Evolutionary conservation across 2,329 filamentous ascomycete species (phyloP), one percentile per base, ranked within the genome.

Genomic region (Neonectria punicea): DNA sequence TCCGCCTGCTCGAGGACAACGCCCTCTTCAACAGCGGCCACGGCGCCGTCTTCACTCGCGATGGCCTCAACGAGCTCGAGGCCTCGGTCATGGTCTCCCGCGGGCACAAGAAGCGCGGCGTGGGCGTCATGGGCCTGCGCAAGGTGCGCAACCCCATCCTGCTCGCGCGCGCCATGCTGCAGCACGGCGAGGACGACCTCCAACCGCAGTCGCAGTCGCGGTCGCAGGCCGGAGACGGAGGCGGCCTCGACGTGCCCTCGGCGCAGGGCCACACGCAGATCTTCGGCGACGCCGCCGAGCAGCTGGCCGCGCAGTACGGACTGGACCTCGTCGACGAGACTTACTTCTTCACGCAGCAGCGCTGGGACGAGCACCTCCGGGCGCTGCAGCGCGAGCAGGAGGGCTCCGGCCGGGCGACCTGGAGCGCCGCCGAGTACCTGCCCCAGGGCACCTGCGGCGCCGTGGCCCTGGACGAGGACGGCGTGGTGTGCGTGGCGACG

Each of bases 391-490:
- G 84, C 36, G 85, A 88, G 72, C 81, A 78, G 61, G 66, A 72
- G 2, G 82, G 78, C 2, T 67, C 63, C 20, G 81, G 79, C 1
- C 66, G 78, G 4, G 81, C 83, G 18, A 83, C 82, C 2, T 92
- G 88, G 87, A 86, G 89, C 69, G 82, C 79, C 3, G 81, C 86
- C 1, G 87, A 89, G 70, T 93, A 91, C 74, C 82, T 97, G 16
- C 91, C 93, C 1, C 93, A 97, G 78, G 94, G 94, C 0, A 97
- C 94, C 0, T 91, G 92, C 32, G 94, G 94, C 1, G 93, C 92
- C 8, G 93, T 97, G 0, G 93, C 92, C 25, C 81, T 97, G 8
- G 94, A 97, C 77, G 82, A 82, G n/a, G 86, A 89, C 44, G 93
- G 93, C 0, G 88, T 91, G 4, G 78, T 97, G 3, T 94, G 92